phyloP scores from a whole-genome alignment of 2,329 filamentous ascomycete genomes.

The Epichloe gansuensis region DNA sequence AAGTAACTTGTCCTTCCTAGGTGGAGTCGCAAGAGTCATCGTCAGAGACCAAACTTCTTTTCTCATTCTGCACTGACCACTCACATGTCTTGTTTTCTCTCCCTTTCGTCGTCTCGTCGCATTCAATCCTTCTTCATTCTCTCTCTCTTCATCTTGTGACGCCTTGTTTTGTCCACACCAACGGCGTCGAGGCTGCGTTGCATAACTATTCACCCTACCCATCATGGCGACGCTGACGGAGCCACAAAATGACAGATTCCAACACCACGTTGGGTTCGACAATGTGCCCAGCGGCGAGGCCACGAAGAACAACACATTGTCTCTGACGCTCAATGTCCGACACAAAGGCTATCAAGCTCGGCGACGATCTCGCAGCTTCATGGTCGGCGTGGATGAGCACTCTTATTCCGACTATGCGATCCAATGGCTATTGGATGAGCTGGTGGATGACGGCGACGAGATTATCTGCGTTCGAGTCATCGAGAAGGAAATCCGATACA shows the following conservation, averaged over 20 bases:
- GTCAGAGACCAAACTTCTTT: background rate
- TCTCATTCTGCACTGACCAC: background rate
- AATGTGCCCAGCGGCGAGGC: conserved; percentile 45
- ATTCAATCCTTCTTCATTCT: too few species aligned
- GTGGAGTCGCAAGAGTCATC: conserved; percentile 2
- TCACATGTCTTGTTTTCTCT: background rate
- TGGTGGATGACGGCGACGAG: conserved; percentile 88
- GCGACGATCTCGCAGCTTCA: conserved; percentile 72
- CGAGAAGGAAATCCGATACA: conserved; percentile 64
- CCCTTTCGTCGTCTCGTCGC: background rate
- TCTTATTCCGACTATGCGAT: conserved; percentile 85
- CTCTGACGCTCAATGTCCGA: conserved; percentile 71
- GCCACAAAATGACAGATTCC: conserved; percentile 35
- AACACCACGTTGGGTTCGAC: conserved; percentile 47
- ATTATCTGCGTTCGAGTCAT: conserved; percentile 82
- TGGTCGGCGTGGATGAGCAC: conserved; percentile 84
- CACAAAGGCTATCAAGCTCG: conserved; percentile 76
- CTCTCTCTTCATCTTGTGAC: background rate
- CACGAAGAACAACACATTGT: conserved; percentile 47
- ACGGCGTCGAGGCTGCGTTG: background rate
- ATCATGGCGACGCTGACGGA: conserved; percentile 33
- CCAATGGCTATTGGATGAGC: conserved; percentile 82
- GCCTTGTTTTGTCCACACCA: background rate
- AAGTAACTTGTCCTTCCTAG: background rate
- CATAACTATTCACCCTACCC: conserved; percentile 1